Evolutionary conservation across 2,329 filamentous ascomycete genomes (phyloP), one percentile per base, ranked within the genome.

Genomic region (Whalleya microplaca): DNA sequence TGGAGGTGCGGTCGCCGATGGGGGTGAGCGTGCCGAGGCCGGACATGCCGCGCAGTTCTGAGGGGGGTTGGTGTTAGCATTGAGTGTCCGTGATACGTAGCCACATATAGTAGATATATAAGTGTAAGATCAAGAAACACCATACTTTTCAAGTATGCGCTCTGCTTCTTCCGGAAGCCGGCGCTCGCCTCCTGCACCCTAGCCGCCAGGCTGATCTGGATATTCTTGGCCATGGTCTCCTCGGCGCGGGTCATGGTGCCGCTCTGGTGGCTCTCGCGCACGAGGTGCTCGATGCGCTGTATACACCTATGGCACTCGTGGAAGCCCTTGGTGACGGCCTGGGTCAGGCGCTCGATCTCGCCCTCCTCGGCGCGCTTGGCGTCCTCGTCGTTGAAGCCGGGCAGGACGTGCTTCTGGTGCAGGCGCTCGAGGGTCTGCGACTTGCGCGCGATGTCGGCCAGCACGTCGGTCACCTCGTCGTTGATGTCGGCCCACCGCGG

Each of bases 381-480:
- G 52, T 92, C 91, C 66, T 98, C 94, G 68, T 99, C 95, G 70
- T 98, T 92, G 76, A 99, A 99, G 23, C 94, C 93, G 0, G 95
- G 95, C 14, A 99, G 82, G 43, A 99, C 90, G 75, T 99, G 95
- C 73, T 98, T 98, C 76, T 96, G 92, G 73, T 99, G 95, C 59
- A 99, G 80, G 70, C 93, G 91, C 70, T 98, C 95, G 29, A 99
- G 83, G 67, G 87, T 87, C 66, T 91, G 87, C 64, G 92, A 90
- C 76, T 96, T 92, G 58, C 85, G 87, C 50, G 91, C 89, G 64
- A 98, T 91, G 55, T 90, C 86, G 59, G 85, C 83, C 9, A 99
- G 84, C 42, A 91, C 78, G 56, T 97, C 92, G 27, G 89, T 88
- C 58, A 99, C 92, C 72, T 98, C 92, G 72, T 98, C 95, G 69